Percentiles rank a stretch among this genome's conserved stretches.
These are phyloP conservation scores for Saturnispora ahearnii DNA, from an alignment of 805 yeast genomes.

Conservation along the genomic window DNA sequence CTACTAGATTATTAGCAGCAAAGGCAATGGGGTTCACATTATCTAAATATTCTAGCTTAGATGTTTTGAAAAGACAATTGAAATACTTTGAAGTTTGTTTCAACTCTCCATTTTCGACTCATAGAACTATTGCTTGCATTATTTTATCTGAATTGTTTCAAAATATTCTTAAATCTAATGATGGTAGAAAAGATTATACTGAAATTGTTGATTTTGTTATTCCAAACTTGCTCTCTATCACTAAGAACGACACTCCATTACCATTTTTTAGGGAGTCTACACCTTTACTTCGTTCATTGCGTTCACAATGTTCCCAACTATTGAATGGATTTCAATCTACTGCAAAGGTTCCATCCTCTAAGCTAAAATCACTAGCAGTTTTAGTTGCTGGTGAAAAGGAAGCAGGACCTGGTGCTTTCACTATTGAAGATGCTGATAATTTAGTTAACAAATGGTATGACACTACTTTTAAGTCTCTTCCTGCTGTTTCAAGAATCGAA, in stretches of 20 bases:
- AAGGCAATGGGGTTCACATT: conserved; percentile 63
- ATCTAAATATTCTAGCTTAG: conserved; percentile 36
- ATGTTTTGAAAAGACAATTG: conserved; percentile 23
- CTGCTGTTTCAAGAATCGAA: conserved; percentile 61
- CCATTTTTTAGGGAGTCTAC: conserved; percentile 74
- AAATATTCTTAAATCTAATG: conserved; percentile 23
- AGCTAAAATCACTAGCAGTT: conserved; percentile 75
- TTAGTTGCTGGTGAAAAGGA: conserved; percentile 90
- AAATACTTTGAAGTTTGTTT: conserved; percentile 27
- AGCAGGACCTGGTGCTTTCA: conserved; percentile 91
- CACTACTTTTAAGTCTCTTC: conserved; percentile 52
- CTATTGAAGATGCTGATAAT: conserved; percentile 66
- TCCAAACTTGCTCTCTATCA: conserved; percentile 6
- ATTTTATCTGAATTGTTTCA: conserved; percentile 55
- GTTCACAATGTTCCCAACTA: conserved; percentile 81
- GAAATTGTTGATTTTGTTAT: conserved; percentile 7
- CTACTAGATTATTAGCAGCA: conserved; percentile 70
- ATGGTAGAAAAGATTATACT: conserved; percentile 14
- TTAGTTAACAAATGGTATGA: conserved; percentile 54
- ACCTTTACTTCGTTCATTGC: conserved; percentile 73
- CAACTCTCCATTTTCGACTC: conserved; percentile 65
- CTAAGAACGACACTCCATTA: conserved; percentile 16
- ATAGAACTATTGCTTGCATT: conserved; percentile 61
- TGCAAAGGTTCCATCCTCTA: conserved; percentile 62
- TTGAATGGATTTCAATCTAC: conserved; percentile 59